These are phyloP conservation scores for Geosmithia flava DNA, from an alignment of 2,329 filamentous ascomycete genomes.

Conservation along the genomic window DNA sequence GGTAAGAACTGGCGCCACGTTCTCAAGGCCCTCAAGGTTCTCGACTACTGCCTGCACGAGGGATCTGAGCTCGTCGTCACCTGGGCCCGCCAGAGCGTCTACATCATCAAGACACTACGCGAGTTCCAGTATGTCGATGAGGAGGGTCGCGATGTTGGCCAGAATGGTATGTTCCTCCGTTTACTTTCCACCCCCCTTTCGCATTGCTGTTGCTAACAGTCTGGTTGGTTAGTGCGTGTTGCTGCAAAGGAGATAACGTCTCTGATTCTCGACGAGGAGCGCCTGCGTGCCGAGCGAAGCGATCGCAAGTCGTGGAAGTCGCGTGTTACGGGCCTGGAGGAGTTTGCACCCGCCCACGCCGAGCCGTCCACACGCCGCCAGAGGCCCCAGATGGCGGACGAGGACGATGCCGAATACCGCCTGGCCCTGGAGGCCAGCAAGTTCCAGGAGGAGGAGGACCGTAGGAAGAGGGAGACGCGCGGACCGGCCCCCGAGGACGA, in stretches of 20 bases:
- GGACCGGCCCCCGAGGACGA: constrained; percentile 37
- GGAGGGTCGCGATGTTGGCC: constrained; percentile 86
- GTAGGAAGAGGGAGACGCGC: constrained; percentile 53
- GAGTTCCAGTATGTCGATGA: constrained; percentile 97
- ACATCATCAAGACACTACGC: constrained; percentile 95
- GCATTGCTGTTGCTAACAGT: constrained; percentile 4
- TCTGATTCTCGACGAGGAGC: constrained; percentile 85
- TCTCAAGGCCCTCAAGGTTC: constrained; percentile 89
- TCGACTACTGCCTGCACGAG: constrained; percentile 96
- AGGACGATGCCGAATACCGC: constrained; percentile 83
- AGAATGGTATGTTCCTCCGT: constrained; percentile 60
- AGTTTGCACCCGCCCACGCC: constrained; percentile 44
- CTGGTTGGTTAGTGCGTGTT: constrained; percentile 58
- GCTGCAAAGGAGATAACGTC: constrained; percentile 93
- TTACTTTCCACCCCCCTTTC: neutral
- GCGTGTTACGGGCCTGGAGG: constrained; percentile 84
- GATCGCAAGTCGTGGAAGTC: constrained; percentile 96
- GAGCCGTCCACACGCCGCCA: constrained; percentile 29
- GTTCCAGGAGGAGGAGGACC: constrained; percentile 85
- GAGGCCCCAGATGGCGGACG: constrained; percentile 42
- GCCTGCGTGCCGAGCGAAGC: constrained; percentile 76
- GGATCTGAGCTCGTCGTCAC: constrained; percentile 94
- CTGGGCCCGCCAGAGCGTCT: constrained; percentile 95
- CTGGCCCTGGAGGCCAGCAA: constrained; percentile 92
- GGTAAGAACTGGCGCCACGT: constrained; percentile 99